These are phyloP conservation scores for Zopfochytrium polystomum DNA, from an alignment of 371 early-diverging fungal species.

Conservation along the genomic window DNA sequence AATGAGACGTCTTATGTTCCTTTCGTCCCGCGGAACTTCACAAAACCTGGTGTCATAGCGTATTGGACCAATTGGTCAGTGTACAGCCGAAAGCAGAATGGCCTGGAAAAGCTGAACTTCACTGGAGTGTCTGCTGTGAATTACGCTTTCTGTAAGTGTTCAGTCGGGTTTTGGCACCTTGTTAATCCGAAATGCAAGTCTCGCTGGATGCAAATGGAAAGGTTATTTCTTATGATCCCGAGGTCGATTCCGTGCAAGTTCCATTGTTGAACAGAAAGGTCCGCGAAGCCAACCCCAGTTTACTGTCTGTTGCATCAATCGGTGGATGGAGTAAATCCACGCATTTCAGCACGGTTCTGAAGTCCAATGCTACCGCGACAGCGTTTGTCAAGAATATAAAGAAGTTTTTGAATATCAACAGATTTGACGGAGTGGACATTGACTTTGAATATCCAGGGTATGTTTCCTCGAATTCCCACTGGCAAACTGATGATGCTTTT, in stretches of 20 bases:
- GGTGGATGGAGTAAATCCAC: slow-evolving; percentile 11
- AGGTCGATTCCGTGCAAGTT: slow-evolving; percentile 8
- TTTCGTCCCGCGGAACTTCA: too few species aligned
- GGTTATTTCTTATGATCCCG: neutral
- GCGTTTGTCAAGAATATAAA: slow-evolving; percentile 54
- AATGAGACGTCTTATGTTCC: too few species aligned
- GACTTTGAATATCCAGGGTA: too few species aligned
- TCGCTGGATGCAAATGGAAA: slow-evolving; percentile 1
- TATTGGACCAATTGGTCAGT: slow-evolving; percentile 6
- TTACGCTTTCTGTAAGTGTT: neutral
- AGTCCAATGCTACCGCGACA: slow-evolving; percentile 39
- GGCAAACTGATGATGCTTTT: slow-evolving; percentile 9
- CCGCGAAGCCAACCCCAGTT: slow-evolving; percentile 5
- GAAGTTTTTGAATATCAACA: slow-evolving; percentile 39
- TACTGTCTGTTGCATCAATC: slow-evolving; percentile 6
- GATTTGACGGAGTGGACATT: too few species aligned
- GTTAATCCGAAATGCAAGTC: neutral
- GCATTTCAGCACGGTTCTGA: slow-evolving; percentile 28
- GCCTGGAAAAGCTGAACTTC: neutral
- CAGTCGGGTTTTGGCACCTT: neutral
- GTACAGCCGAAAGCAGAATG: neutral
- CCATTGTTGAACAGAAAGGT: neutral
- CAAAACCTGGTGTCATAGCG: slow-evolving; percentile 7
- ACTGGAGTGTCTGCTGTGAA: neutral
- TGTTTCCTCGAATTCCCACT: slow-evolving; percentile 8